Evolutionary conservation across 108 stramenopile species (phyloP), one percentile per base, ranked within the genome.

Genomic region (Conticribra weissflogii): DNA sequence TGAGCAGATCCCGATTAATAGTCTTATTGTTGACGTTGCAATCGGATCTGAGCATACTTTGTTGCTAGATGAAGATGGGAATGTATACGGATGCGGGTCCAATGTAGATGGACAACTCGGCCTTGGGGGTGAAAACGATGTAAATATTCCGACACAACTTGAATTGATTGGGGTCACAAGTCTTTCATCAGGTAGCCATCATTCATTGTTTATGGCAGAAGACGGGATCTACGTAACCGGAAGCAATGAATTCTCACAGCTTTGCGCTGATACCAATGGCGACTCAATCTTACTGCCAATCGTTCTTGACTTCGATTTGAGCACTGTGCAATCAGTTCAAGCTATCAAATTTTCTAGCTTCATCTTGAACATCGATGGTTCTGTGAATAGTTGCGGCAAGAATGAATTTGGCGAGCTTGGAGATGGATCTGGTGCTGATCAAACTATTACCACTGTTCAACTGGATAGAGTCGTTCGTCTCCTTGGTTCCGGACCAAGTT

Each of bases 1-100:
- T 33, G 58, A 27, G 7, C 31, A 51, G 66, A 74, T 74, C 28
- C 57, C 64, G 0, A 30, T 74, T 3, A 64, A 74, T 5, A 54
- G 63, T 33, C 49, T 45, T 1, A 76, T 82, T 9, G 45, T 78
- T 54, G 72, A 72, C 55, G 71, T 74, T 18, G 72, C 76, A 19
- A 58, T 77, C n/a, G 81, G 81, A 21, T 72, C 66, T 16, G 76
- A 77, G 19, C 81, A 81, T 28, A 78, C 76, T 1, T 72, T 81
- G 28, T 30, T 77, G 27, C 72, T 72, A 25, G 45, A 44, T 29
- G 49, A 68, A n/a, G 45, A 53, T 58, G 76, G 75, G 24, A 57
- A 51, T 8, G 66, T 78, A 0, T 81, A 65, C 32, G 76, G 45
- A 25, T 81, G 76, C 58, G 81, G 81, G 15, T 49, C 57, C 23